phyloP scores from a whole-genome alignment of 2,329 filamentous ascomycete genomes.

The Trichoderma gracile region DNA sequence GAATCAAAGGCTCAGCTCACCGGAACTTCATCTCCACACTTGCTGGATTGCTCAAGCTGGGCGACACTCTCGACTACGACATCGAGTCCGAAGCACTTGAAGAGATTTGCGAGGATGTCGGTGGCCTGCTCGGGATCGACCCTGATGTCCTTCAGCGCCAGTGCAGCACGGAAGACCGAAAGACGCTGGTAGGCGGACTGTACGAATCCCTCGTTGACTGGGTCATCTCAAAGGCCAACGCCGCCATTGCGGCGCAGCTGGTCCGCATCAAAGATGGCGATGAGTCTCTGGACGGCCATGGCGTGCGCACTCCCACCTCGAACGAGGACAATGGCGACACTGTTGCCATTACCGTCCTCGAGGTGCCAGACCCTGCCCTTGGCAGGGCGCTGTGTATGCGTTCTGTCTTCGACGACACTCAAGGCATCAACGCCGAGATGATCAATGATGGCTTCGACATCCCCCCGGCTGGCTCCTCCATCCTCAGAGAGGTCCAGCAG shows the following conservation, averaged over 20 bases:
- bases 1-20: constrained; percentile 83
- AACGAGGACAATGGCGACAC: constrained; percentile 76
- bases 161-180: constrained; percentile 81
- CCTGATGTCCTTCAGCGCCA: constrained; percentile 77
- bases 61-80: constrained; percentile 82
- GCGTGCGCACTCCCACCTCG: constrained; percentile 63
- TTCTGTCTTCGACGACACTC: constrained; percentile 87
- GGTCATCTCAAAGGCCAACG: constrained; percentile 87
- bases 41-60: constrained; percentile 84
- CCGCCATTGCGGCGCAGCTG: constrained; percentile 77
- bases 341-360: constrained; percentile 84
- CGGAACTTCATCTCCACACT: constrained; percentile 83
- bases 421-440: constrained; percentile 96
- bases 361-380: constrained; percentile 76
- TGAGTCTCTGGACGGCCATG: constrained; percentile 65
- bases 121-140: constrained; percentile 80
- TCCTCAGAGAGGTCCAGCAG: constrained; percentile 82
- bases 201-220: constrained; percentile 96
- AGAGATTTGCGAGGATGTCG: constrained; percentile 85
- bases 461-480: constrained; percentile 70
- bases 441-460: constrained; percentile 90
- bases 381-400: constrained; percentile 88
- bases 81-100: constrained; percentile 84
- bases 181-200: constrained; percentile 77
- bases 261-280: constrained; percentile 64